phyloP scores from a whole-genome alignment of 768 basidiomycete species.

The Hypsizygus marmoreus region DNA sequence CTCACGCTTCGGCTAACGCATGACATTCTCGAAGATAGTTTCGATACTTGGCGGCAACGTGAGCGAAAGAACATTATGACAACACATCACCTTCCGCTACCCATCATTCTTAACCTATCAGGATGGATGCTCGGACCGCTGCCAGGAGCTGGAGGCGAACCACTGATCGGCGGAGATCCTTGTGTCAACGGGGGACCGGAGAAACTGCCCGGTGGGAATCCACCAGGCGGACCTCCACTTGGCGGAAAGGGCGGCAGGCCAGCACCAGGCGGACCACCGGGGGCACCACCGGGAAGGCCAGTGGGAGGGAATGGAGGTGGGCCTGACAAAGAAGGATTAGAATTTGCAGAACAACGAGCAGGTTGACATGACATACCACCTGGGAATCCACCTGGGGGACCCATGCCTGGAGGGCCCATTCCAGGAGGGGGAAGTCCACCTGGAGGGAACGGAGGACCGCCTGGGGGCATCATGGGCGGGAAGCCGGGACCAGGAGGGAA shows the following conservation, averaged over 20 bases:
- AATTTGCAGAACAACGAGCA: slow-evolving; percentile 8
- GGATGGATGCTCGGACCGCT: slow-evolving; percentile 76
- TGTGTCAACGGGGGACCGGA: slow-evolving; percentile 35
- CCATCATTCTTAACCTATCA: slow-evolving; percentile 83
- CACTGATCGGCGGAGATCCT: slow-evolving; percentile 27
- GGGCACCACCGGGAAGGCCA: no score
- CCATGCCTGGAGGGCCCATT: slow-evolving; percentile 46
- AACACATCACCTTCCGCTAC: slow-evolving; percentile 23
- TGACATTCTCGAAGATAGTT: no score
- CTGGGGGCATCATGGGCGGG: slow-evolving; percentile 51
- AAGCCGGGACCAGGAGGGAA: slow-evolving; percentile 70
- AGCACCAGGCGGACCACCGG: slow-evolving; percentile 43
- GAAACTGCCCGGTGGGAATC: slow-evolving; percentile 26
- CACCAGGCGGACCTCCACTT: slow-evolving; percentile 29
- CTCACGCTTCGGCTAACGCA: no score
- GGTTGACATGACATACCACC: slow-evolving; percentile 39
- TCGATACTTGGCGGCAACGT: no score
- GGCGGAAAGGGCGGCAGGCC: slow-evolving; percentile 52
- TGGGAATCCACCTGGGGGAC: slow-evolving; percentile 40
- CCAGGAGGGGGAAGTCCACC: slow-evolving; percentile 52
- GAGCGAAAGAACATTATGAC: slow-evolving; percentile 4
- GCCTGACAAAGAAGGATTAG: slow-evolving; percentile 19
- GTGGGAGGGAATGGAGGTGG: slow-evolving; percentile 55
- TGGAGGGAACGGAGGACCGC: slow-evolving; percentile 76
- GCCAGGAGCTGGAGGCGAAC: slow-evolving; percentile 27